phyloP scores from a whole-genome alignment of 2,329 filamentous ascomycete genomes.

The Pseudogymnoascus sp. region DNA sequence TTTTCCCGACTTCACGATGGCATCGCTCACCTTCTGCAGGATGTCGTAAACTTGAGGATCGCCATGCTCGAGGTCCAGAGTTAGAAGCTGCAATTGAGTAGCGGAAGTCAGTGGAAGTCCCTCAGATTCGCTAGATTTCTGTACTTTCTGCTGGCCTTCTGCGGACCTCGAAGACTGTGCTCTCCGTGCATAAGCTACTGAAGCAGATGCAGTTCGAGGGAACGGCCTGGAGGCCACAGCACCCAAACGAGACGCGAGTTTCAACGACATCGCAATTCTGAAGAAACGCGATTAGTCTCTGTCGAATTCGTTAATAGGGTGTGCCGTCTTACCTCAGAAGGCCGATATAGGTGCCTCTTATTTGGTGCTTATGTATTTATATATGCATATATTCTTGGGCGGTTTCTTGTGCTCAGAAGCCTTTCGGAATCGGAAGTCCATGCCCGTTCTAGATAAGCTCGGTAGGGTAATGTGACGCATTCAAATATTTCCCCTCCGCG shows the following conservation, averaged over 20 bases:
- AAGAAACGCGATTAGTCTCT: constrained; percentile 4
- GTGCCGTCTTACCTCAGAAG: constrained; percentile 9
- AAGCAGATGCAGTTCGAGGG: constrained; percentile 6
- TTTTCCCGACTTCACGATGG: background rate
- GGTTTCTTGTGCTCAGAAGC: constrained; percentile 3
- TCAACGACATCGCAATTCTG: constrained; percentile 8
- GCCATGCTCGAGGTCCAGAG: constrained; percentile 70
- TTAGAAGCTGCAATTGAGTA: constrained; percentile 56
- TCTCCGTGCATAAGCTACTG: constrained; percentile 7
- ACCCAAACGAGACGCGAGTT: constrained; percentile 8
- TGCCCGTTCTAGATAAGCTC: constrained; percentile 6
- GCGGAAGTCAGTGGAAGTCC: constrained; percentile 16
- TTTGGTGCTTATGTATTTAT: constrained; percentile 5
- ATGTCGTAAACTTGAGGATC: constrained; percentile 85
- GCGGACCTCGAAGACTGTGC: constrained; percentile 18
- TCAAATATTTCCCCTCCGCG: constrained; percentile 7
- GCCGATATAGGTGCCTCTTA: constrained; percentile 6
- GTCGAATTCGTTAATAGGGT: constrained; percentile 5
- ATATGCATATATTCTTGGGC: background rate
- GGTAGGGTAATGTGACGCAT: constrained; percentile 9
- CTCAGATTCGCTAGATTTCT: constrained; percentile 1
- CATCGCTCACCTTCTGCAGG: constrained; percentile 66
- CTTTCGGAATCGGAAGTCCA: constrained; percentile 8
- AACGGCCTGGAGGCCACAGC: constrained; percentile 4
- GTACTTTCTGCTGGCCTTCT: constrained; percentile 55